These are phyloP conservation scores for Botryobasidium botryosum DNA, from an alignment of 768 basidiomycete species.

Conservation along the genomic window DNA sequence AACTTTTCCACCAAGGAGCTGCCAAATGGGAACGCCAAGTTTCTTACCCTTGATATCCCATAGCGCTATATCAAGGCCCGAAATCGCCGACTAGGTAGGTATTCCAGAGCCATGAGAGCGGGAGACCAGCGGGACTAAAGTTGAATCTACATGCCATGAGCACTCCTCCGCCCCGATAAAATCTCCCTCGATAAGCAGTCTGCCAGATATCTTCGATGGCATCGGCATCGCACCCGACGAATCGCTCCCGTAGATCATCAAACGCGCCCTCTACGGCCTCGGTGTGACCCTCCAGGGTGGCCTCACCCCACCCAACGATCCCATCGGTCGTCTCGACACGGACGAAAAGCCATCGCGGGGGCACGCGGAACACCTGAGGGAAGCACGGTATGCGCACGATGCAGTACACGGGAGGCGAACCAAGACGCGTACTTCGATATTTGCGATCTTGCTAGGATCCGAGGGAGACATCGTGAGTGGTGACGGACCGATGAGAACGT, in stretches of 20 bases:
- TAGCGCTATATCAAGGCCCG: conserved; percentile 50
- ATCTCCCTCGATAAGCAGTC: conserved; percentile 43
- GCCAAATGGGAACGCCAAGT: conserved; percentile 44
- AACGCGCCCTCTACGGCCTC: conserved; percentile 58
- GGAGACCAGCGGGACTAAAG: neutral
- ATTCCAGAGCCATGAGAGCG: conserved; percentile 4
- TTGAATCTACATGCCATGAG: conserved; percentile 32
- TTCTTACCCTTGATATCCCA: conserved; percentile 74
- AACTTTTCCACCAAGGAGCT: conserved; percentile 53
- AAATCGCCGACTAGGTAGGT: conserved; percentile 30
- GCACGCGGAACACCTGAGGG: conserved; percentile 37
- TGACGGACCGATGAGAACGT: too few relatives aligned
- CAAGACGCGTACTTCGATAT: too few relatives aligned
- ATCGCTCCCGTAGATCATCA: conserved; percentile 38
- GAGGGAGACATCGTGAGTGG: too few relatives aligned
- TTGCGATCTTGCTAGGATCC: too few relatives aligned
- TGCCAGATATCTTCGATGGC: conserved; percentile 63
- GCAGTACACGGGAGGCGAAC: too few relatives aligned
- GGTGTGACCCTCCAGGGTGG: conserved; percentile 55
- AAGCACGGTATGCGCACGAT: too few relatives aligned
- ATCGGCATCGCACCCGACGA: conserved; percentile 43
- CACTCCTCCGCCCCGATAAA: conserved; percentile 57
- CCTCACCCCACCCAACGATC: conserved; percentile 59
- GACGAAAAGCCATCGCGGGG: conserved; percentile 58
- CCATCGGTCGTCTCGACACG: conserved; percentile 47